Percentiles rank a stretch among this genome's conserved stretches.
Evolutionary conservation across 169 alveolate species (phyloP).

Genomic region (Plasmodium malariae): DNA sequence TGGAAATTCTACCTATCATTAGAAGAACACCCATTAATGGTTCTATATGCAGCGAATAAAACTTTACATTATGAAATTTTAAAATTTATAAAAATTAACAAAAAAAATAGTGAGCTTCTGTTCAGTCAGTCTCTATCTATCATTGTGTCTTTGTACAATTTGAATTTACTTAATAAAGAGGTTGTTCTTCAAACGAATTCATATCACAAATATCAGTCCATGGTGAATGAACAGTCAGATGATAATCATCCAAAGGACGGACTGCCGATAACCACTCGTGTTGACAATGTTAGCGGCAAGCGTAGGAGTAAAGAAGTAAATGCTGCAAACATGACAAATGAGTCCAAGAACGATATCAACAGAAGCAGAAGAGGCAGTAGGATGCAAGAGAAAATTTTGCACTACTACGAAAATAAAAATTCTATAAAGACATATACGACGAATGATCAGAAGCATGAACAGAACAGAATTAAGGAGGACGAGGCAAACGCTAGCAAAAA

Average conservation of each 20-base stretch:
- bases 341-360: not conserved
- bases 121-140: constrained; percentile 43
- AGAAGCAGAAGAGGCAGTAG: not conserved
- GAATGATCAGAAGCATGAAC: not conserved
- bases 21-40: constrained; percentile 71
- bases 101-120: constrained; percentile 10
- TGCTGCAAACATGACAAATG: too few relatives aligned
- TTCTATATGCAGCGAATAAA: constrained; percentile 63
- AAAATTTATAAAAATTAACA: constrained; percentile 22
- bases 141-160: constrained; percentile 59
- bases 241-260: not conserved
- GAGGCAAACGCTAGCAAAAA: not conserved
- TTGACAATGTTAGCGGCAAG: too few relatives aligned
- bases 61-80: constrained; percentile 58
- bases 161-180: constrained; percentile 69
- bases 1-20: constrained; percentile 56
- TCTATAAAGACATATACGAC: not conserved
- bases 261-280: not conserved
- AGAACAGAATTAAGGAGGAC: not conserved
- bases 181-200: constrained; percentile 38
- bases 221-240: not conserved
- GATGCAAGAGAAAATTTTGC: constrained; percentile 21
- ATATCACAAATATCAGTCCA: constrained; percentile 1
- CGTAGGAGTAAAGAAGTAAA: not conserved
- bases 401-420: constrained; percentile 43